Evolutionary conservation across 2,329 filamentous ascomycete species (phyloP), one percentile per base, ranked within the genome.

Genomic region (Penicillium carneum): DNA sequence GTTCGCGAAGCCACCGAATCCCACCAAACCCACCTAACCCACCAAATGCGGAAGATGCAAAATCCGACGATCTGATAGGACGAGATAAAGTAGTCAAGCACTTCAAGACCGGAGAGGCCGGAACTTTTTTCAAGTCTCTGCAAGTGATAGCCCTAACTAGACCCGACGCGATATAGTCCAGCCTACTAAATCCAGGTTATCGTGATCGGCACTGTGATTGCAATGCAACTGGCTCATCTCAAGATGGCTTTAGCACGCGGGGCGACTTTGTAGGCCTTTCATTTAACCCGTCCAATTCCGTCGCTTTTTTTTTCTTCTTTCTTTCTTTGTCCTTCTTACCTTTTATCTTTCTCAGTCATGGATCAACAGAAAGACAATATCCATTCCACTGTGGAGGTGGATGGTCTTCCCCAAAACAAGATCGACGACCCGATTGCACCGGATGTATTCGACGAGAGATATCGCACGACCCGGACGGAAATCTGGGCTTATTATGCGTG

Each of bases 401-500:
- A 61, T 18, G 53, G 20, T 34, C 41, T 49, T 23, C 42, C 51
- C 3, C 4, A 36, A 26, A 56, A 64, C 12, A 67, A 68, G 26
- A 59, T 61, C 11, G 69, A 83, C 18, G 77, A 74, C 38, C 81
- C 80, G 4, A 74, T 83, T 18, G 82, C 82, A 20, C 84, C 84
- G 1, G 84, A 86, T 66, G 82, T 85, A 66, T 84, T 85, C 66
- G 84, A 86, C 59, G 79, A 81, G 33, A 77, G 74, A 62, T 85
- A 80, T 65, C 79, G 82, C 66, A 86, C 85, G 1, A 79, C 82
- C 2, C 79, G 76, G 59, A 77, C 72, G 71, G 86, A 88, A 69
- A 83, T 87, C 9, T 88, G 83, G 83, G 78, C 83, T 43, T 86
- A 85, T 71, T 86, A 86, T 72, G 74, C 77, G 74, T 80, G 74